phyloP scores from a whole-genome alignment of 2,329 filamentous ascomycete genomes.

The Diaporthe aspalathi region DNA sequence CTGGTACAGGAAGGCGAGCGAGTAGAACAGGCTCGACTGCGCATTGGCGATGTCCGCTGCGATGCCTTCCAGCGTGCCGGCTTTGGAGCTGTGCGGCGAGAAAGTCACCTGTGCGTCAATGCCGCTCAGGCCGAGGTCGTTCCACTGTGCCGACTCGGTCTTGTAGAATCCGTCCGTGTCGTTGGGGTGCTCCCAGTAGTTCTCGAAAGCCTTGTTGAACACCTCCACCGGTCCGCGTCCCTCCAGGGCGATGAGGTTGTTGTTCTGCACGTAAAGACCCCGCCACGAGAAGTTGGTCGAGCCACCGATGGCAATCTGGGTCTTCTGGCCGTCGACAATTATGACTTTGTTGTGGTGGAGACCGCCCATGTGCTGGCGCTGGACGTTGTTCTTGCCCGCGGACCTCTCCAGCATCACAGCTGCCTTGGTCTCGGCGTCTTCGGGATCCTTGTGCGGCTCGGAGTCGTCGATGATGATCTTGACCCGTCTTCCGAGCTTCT shows the following conservation, averaged over 20 bases:
- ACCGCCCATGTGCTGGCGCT: constrained; percentile 43
- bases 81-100: constrained; percentile 42
- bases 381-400: constrained; percentile 39
- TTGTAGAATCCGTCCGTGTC: constrained; percentile 40
- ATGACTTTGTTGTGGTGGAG: constrained; percentile 42
- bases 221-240: constrained; percentile 38
- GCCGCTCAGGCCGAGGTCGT: constrained; percentile 38
- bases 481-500: constrained; percentile 39
- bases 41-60: constrained; percentile 51
- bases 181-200: constrained; percentile 41
- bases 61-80: constrained; percentile 39
- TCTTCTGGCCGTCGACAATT: constrained; percentile 40
- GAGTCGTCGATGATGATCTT: constrained; percentile 44
- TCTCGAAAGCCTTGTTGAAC: constrained; percentile 40
- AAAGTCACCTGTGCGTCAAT: constrained; percentile 43
- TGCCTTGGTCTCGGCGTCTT: constrained; percentile 39
- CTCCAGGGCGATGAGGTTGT: constrained; percentile 41
- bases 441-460: constrained; percentile 34
- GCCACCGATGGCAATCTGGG: constrained; percentile 42
- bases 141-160: constrained; percentile 40
- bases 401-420: constrained; percentile 39
- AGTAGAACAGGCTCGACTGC: constrained; percentile 44
- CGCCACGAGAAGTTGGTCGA: constrained; percentile 43
- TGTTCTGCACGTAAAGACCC: constrained; percentile 42
- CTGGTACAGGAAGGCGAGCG: constrained; percentile 43